Base-by-base conservation (phyloP, 371 early-diverging fungal genomes). In the Actinomucor elegans region DNA sequence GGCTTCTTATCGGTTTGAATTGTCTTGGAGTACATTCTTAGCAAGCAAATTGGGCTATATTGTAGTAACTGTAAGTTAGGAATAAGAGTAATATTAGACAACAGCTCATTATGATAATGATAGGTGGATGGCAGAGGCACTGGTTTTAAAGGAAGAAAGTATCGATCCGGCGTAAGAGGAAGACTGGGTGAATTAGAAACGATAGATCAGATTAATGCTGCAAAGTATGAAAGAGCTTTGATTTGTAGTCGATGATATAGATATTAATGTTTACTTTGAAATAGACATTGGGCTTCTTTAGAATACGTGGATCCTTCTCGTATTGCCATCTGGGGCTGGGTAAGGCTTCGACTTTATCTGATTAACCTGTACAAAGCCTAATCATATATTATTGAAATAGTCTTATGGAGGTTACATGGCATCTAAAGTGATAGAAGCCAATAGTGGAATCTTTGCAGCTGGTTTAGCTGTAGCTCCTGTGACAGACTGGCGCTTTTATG, bases 251-350 rank as follows among this genome's bases (percentile, higher is more conserved):
- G 11, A 46, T 29, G 20, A n/a, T n/a, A n/a, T n/a, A n/a, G n/a
- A n/a, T n/a, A n/a, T n/a, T n/a, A n/a, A n/a, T n/a, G n/a, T n/a
- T n/a, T n/a, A n/a, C n/a, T n/a, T n/a, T n/a, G n/a, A n/a, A 24
- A 23, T 50, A 66, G 65, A 42, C 73, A 80, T 56, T 82, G 92
- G 73, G 72, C 83, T 20, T 59, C 59, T 3, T 73, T 83, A 33
- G 59, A 85, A 3, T 97, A 88, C 63, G 88, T 96, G 21, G 93
- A 96, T 67, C 61, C 79, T 2, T 67, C 77, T 12, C 72, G 86
- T 18, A 79, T 97, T n/a, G 97, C 90, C 21, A 90, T 99, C 41
- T 97, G 97, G 98, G 98, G 98, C 14, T 96, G 97, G 81, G 81
- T 80, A 74, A 67, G 40, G 26, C 11, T 43, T 28, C 14, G 28